Evolutionary conservation across 805 yeast species (phyloP).

Genomic region (Cyberlindnera bimundalis): DNA sequence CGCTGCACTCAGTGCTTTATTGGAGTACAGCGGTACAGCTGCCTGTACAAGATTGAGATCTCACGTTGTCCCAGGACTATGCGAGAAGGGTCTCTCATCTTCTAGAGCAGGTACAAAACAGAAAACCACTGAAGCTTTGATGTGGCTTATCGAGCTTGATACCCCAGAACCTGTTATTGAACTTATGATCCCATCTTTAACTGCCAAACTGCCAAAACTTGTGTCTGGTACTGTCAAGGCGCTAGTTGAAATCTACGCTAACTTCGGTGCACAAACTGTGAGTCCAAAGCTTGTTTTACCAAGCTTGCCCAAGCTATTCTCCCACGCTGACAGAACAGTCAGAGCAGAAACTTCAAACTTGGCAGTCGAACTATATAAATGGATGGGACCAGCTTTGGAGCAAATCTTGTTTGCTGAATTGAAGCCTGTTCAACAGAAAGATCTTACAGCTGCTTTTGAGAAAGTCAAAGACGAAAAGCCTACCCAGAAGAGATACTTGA

Average conservation of each 20-base stretch:
- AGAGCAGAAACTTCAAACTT: conserved; percentile 72
- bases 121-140: conserved; percentile 57
- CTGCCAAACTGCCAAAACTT: conserved; percentile 71
- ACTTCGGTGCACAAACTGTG: conserved; percentile 62
- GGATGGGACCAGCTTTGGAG: conserved; percentile 63
- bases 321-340: conserved; percentile 83
- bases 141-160: conserved; percentile 62
- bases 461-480: conserved; percentile 41
- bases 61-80: conserved; percentile 46
- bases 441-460: conserved; percentile 66
- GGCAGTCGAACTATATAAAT: conserved; percentile 64
- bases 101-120: conserved; percentile 71
- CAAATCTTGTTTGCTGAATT: conserved; percentile 60
- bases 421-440: conserved; percentile 91
- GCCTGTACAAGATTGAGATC: conserved; percentile 40
- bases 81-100: conserved; percentile 82
- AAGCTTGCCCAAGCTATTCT: conserved; percentile 62
- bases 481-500: conserved; percentile 53
- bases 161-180: conserved; percentile 66
- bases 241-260: conserved; percentile 43
- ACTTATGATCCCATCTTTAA: conserved; percentile 56
- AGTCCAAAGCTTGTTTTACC: conserved; percentile 57
- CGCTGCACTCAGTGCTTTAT: conserved; percentile 47
- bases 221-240: conserved; percentile 65
- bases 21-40: conserved; percentile 52